Percentiles rank a stretch among this genome's conserved stretches.
Conservation (phyloP, 2,329 filamentous ascomycete species). For the Exophiala sideris region DNA sequence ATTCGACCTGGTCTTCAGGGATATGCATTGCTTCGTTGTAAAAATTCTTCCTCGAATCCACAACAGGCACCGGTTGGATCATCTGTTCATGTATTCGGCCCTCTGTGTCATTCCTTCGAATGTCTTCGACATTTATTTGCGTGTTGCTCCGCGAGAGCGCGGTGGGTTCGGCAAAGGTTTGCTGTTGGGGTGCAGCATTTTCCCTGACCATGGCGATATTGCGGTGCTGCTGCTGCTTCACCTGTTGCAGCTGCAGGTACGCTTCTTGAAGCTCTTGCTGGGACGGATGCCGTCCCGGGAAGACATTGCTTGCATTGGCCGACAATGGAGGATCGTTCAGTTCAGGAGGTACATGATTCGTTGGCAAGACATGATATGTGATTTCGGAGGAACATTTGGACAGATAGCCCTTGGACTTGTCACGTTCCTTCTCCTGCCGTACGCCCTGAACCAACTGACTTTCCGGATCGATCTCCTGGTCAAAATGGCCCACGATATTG, state of each 20-base stretch:
- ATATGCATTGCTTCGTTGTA: slow-evolving; percentile 39
- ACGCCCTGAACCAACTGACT: slow-evolving; percentile 47
- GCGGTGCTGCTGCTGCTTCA: slow-evolving; percentile 43
- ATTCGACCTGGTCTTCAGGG: slow-evolving; percentile 55
- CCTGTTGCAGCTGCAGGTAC: slow-evolving; percentile 53
- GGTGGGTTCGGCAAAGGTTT: slow-evolving; percentile 44
- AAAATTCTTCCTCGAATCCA: slow-evolving; percentile 48
- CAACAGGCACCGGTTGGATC: slow-evolving; percentile 52
- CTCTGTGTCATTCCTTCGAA: slow-evolving; percentile 40
- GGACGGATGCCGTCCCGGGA: slow-evolving; percentile 50
- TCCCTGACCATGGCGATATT: slow-evolving; percentile 50
- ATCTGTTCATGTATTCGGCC: slow-evolving; percentile 40
- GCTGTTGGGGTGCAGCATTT: slow-evolving; percentile 57
- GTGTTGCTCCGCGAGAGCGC: slow-evolving; percentile 40
- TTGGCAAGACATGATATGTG: slow-evolving; percentile 65
- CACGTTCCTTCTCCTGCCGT: slow-evolving; percentile 57
- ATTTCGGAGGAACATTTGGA: slow-evolving; percentile 67
- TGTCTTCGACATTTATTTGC: slow-evolving; percentile 40
- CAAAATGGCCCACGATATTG: slow-evolving; percentile 44
- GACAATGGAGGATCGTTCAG: slow-evolving; percentile 42
- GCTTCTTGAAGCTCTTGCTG: slow-evolving; percentile 58
- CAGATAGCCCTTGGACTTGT: slow-evolving; percentile 62
- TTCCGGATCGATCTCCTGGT: slow-evolving; percentile 40
- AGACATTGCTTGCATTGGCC: slow-evolving; percentile 37
- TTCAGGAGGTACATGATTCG: slow-evolving; percentile 58